Evolutionary conservation across 257 asterid species (phyloP), one percentile per base, ranked within the genome.

Genomic region (Fraxinus cuspidata): DNA sequence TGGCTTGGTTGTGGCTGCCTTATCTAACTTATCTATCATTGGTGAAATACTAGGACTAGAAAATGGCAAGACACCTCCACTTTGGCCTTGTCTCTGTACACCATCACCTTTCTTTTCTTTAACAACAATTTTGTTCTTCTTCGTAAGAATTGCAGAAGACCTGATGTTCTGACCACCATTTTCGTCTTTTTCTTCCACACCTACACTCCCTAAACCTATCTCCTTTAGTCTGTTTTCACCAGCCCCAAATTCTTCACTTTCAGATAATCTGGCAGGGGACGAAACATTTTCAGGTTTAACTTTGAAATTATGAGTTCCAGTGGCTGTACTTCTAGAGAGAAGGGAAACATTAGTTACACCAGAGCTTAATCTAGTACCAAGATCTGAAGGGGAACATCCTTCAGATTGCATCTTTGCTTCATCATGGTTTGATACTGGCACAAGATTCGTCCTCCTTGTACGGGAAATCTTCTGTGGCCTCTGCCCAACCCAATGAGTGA

Each of bases 401-500:
- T 90, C 99, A 67, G 94, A 86, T 73, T 90, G 96, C 76, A 85
- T 80, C 83, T 85, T 97, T 51, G 81, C 66, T 80, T 92, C 99
- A 74, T 92, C 95, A 74, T 84, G 91, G 89, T 88, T 92, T 42
- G 94, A 84, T 71, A 93, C 96, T 68, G 99, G 99, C 77, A 87
- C 82, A 80, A 96, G 90, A 84, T 96, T 93, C 73, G 96, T 90
- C 85, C 99, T 90, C 93, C 98, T 88, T 0, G 95, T 87, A 23
- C 99, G 95, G 70, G 98, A 88, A 40, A 88, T 89, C 85, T 96
- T 96, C 77, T 90, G 97, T 23, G 97, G 92, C 87, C 98, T 88
- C 90, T 93, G 99, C 78, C 99, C 98, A 82, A 66, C 92, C 99
- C 99, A 96, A 75, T 92, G 96, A 77, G 99, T 90, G 66, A 93